phyloP scores from a whole-genome alignment of 768 basidiomycete species.

The Amyloporia xantha region DNA sequence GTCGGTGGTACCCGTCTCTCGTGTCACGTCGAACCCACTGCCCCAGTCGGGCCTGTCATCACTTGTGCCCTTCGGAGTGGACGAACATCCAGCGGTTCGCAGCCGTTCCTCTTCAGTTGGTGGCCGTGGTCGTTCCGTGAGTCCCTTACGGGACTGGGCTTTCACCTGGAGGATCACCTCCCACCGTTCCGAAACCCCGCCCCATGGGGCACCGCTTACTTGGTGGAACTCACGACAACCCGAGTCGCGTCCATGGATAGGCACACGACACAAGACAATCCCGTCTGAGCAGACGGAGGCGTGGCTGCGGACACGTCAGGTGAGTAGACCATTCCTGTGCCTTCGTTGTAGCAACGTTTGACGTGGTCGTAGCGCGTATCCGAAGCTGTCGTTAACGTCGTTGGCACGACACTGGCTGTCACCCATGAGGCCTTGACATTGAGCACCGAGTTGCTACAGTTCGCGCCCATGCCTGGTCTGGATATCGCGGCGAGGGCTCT shows the following conservation, averaged over 20 bases:
- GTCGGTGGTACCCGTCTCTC: slow-evolving; percentile 6
- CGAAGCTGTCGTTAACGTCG: slow-evolving; percentile 25
- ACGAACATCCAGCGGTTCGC: slow-evolving; percentile 6
- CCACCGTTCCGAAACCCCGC: slow-evolving; percentile 10
- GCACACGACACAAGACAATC: slow-evolving; percentile 18
- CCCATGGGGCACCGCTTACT: slow-evolving; percentile 14
- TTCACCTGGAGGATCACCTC: slow-evolving; percentile 7
- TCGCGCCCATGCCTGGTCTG: slow-evolving; percentile 53
- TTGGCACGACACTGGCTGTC: slow-evolving; percentile 36
- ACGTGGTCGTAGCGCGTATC: neutral
- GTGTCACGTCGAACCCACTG: slow-evolving; percentile 13
- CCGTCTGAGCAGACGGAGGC: slow-evolving; percentile 24
- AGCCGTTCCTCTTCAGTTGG: slow-evolving; percentile 10
- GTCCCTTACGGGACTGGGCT: slow-evolving; percentile 15
- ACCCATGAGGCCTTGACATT: slow-evolving; percentile 39
- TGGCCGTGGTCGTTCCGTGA: slow-evolving; percentile 8
- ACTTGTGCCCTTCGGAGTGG: slow-evolving; percentile 3
- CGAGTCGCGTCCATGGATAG: slow-evolving; percentile 21
- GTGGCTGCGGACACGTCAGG: slow-evolving; percentile 23
- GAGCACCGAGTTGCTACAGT: slow-evolving; percentile 37
- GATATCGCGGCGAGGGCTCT: slow-evolving; percentile 44
- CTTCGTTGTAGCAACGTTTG: too few species aligned
- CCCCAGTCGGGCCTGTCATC: slow-evolving; percentile 9
- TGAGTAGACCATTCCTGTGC: slow-evolving; percentile 10
- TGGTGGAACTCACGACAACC: slow-evolving; percentile 19